These are phyloP conservation scores for Neurospora tetraspora DNA, from an alignment of 495 filamentous ascomycete species.

Conservation along the genomic window DNA sequence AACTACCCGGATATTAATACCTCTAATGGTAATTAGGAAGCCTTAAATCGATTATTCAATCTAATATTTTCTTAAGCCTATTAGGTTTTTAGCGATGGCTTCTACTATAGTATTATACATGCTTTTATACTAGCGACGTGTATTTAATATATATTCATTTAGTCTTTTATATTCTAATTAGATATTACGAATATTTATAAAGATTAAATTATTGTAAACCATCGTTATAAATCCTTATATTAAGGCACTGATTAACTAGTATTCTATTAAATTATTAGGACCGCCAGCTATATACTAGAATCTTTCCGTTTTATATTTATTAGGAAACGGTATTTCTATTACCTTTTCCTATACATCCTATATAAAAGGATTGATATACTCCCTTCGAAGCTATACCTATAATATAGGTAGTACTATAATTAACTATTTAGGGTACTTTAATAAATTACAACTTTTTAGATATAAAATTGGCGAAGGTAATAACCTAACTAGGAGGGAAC, in stretches of 20 bases:
- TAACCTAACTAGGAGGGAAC: neutral
- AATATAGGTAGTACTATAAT: neutral
- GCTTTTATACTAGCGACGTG: neutral
- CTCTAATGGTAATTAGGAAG: neutral
- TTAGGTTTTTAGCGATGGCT: neutral
- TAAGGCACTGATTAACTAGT: neutral
- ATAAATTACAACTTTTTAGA: neutral
- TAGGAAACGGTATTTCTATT: neutral
- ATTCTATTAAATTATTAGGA: neutral
- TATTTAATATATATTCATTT: neutral
- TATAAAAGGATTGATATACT: neutral
- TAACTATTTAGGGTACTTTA: neutral
- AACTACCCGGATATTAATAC: neutral
- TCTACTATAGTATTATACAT: neutral
- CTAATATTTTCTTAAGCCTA: neutral
- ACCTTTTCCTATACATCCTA: neutral
- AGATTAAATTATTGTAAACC: neutral
- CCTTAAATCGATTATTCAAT: neutral
- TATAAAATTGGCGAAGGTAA: neutral
- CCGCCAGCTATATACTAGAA: neutral
- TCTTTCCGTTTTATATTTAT: neutral
- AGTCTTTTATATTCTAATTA: neutral
- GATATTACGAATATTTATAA: neutral
- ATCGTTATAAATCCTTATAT: neutral
- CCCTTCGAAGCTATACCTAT: neutral